Percentiles rank a stretch among this genome's conserved stretches.
These are phyloP conservation scores for Scedosporium dehoogii DNA, from an alignment of 2,329 filamentous ascomycete species.

Conservation along the genomic window DNA sequence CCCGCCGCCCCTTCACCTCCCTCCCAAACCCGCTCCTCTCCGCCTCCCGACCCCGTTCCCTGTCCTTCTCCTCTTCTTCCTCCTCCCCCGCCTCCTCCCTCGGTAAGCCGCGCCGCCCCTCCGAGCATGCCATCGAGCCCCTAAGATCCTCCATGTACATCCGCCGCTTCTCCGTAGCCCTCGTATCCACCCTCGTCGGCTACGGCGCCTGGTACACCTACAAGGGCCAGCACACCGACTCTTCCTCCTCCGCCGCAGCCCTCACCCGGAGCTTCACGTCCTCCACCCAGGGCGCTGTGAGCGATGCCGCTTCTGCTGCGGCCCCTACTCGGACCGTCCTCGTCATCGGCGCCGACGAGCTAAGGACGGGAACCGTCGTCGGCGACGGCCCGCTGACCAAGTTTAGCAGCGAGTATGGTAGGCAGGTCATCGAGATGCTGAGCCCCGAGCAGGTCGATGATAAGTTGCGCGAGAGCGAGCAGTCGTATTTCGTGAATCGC, in stretches of 20 bases:
- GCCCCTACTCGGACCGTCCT: slow-evolving; percentile 58
- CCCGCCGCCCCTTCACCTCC: background rate
- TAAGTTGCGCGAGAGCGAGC: slow-evolving; percentile 79
- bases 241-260: slow-evolving; percentile 26
- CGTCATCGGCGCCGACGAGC: slow-evolving; percentile 80
- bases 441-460: slow-evolving; percentile 87
- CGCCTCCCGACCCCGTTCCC: slow-evolving; percentile 11
- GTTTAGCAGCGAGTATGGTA: slow-evolving; percentile 72
- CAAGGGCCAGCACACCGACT: slow-evolving; percentile 27
- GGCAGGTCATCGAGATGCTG: slow-evolving; percentile 89
- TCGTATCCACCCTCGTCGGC: slow-evolving; percentile 60
- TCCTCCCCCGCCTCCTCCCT: slow-evolving; percentile 16
- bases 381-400: slow-evolving; percentile 84
- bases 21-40: slow-evolving; percentile 7
- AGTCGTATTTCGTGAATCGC: slow-evolving; percentile 82
- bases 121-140: slow-evolving; percentile 31
- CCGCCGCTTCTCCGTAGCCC: slow-evolving; percentile 55
- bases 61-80: slow-evolving; percentile 11
- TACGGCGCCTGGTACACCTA: slow-evolving; percentile 72
- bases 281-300: slow-evolving; percentile 18
- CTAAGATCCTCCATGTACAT: slow-evolving; percentile 66
- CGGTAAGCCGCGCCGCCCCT: slow-evolving; percentile 14
- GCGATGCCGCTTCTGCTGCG: slow-evolving; percentile 23
- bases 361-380: slow-evolving; percentile 79
- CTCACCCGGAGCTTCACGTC: slow-evolving; percentile 20